Evolutionary conservation across 768 basidiomycete genomes (phyloP).

Genomic region (Cyathus striatus): DNA sequence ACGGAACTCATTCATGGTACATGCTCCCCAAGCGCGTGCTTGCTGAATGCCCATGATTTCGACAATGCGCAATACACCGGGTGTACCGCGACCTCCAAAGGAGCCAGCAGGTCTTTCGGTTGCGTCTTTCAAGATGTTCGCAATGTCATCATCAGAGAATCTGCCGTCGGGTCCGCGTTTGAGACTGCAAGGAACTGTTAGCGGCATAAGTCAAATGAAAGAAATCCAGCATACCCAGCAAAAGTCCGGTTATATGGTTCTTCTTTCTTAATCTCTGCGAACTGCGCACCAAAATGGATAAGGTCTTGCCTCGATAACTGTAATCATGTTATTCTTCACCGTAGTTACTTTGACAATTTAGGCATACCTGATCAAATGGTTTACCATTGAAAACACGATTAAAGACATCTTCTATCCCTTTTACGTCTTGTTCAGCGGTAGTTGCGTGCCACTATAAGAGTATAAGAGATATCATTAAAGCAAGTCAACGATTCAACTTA

Average conservation of each 20-base stretch:
- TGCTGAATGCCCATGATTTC: slow-evolving; percentile 85
- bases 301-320: slow-evolving; percentile 37
- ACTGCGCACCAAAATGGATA: too few relatives aligned
- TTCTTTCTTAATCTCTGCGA: not conserved
- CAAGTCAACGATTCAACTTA: not conserved
- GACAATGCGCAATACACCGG: slow-evolving; percentile 68
- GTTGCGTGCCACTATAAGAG: slow-evolving; percentile 86
- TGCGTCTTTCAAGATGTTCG: slow-evolving; percentile 58
- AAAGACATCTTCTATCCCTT: slow-evolving; percentile 59
- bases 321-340: slow-evolving; percentile 22
- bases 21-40: slow-evolving; percentile 74
- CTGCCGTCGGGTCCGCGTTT: slow-evolving; percentile 51
- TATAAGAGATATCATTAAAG: slow-evolving; percentile 1
- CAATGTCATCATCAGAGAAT: slow-evolving; percentile 72
- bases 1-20: slow-evolving; percentile 81
- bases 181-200: slow-evolving; percentile 32
- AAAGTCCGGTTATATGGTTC: slow-evolving; percentile 42
- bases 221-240: slow-evolving; percentile 39
- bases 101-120: slow-evolving; percentile 68
- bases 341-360: slow-evolving; percentile 49
- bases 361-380: slow-evolving; percentile 36
- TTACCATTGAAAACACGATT: slow-evolving; percentile 48
- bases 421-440: slow-evolving; percentile 63
- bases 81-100: slow-evolving; percentile 76
- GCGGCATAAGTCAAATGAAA: not conserved